Evolutionary conservation across 1,139 yeast species (phyloP).

Genomic region (Kodamaea suecica): DNA sequence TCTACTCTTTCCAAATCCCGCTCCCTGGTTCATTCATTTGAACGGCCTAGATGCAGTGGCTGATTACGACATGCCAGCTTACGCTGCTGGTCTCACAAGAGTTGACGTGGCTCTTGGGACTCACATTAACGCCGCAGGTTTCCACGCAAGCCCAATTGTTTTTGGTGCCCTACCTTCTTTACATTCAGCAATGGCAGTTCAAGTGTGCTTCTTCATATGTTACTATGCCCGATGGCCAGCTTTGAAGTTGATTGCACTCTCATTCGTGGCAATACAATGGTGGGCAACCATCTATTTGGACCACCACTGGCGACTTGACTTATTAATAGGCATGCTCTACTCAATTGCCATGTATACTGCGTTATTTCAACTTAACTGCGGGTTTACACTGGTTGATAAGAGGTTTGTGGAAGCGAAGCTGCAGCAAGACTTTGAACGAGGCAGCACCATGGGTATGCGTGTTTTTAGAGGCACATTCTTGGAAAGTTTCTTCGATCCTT

Average conservation of each 20-base stretch:
- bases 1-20: constrained; percentile 60
- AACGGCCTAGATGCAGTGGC: constrained; percentile 54
- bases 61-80: constrained; percentile 60
- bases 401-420: constrained; percentile 31
- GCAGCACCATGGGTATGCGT: constrained; percentile 59
- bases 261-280: constrained; percentile 56
- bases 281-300: constrained; percentile 74
- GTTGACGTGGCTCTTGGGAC: constrained; percentile 64
- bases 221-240: constrained; percentile 39
- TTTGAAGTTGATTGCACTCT: constrained; percentile 31
- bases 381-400: constrained; percentile 23
- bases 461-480: constrained; percentile 46
- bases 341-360: constrained; percentile 43
- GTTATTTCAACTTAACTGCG: constrained; percentile 23
- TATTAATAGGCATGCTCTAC: constrained; percentile 52
- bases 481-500: constrained; percentile 54
- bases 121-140: constrained; percentile 58
- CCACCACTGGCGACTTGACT: constrained; percentile 67
- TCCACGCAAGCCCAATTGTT: constrained; percentile 65
- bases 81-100: constrained; percentile 66
- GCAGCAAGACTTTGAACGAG: constrained; percentile 31
- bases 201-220: constrained; percentile 46
- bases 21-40: constrained; percentile 68
- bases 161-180: constrained; percentile 70
- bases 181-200: constrained; percentile 63